Evolutionary conservation across 2,329 filamentous ascomycete genomes (phyloP).

Genomic region (Colletotrichum liriopes): DNA sequence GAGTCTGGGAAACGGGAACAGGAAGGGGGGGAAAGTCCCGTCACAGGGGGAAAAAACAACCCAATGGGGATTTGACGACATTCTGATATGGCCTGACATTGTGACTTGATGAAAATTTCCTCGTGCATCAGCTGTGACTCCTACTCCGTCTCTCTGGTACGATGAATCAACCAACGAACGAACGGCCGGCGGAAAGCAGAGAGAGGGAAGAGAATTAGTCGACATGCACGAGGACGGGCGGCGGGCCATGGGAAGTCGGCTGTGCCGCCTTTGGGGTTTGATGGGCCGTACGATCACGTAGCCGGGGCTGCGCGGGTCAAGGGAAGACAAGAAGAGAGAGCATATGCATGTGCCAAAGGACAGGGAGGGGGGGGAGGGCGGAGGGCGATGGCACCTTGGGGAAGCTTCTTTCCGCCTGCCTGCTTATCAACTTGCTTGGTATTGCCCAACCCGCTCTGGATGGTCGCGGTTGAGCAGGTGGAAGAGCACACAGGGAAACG

Average conservation of each 20-base stretch:
- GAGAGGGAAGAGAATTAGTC: background rate
- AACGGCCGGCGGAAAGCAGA: background rate
- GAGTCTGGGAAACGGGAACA: conserved; percentile 11
- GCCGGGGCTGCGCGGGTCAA: conserved; percentile 33
- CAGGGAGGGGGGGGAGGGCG: background rate
- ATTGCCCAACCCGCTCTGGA: background rate
- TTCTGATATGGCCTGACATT: background rate
- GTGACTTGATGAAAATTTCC: background rate
- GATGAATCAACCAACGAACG: background rate
- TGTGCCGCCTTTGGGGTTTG: conserved; percentile 6
- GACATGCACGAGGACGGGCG: background rate
- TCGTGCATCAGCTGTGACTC: background rate
- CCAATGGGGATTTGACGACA: background rate
- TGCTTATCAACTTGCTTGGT: conserved; percentile 1
- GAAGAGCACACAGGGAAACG: background rate
- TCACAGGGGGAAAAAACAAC: background rate
- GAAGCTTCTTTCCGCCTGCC: background rate
- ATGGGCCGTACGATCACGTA: background rate
- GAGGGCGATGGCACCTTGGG: background rate
- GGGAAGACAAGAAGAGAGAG: conserved; percentile 12
- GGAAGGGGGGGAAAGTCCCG: background rate
- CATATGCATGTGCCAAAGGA: conserved; percentile 2
- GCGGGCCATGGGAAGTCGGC: conserved; percentile 9
- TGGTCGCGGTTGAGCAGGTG: background rate
- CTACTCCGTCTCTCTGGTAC: background rate